phyloP scores from a whole-genome alignment of 208 protist genomes.

The Acanthamoeba rhysodes region DNA sequence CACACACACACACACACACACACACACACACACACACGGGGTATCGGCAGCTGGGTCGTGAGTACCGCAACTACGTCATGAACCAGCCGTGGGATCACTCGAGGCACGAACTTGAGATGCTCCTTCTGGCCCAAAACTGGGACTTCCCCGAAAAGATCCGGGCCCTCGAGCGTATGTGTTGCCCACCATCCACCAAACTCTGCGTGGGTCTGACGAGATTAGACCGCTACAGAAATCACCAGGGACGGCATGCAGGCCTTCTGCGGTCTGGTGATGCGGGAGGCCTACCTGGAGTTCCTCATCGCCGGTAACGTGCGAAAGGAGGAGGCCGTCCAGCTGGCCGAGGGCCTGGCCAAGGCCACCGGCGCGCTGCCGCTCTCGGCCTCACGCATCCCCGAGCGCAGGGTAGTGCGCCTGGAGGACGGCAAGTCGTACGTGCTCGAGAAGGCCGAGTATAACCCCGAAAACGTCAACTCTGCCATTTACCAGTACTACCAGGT shows the following conservation, averaged over 20 bases:
- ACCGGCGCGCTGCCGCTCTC: constrained; percentile 12
- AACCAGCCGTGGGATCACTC: constrained; percentile 73
- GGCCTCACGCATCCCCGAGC: constrained; percentile 24
- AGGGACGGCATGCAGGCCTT: constrained; percentile 55
- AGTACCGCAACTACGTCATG: constrained; percentile 70
- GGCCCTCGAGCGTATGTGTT: constrained; percentile 6
- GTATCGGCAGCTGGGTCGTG: not conserved
- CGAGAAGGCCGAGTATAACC: constrained; percentile 30
- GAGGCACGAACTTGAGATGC: constrained; percentile 39
- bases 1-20: too few species aligned
- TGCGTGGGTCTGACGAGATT: not conserved
- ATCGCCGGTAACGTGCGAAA: constrained; percentile 36
- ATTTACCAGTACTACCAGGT: constrained; percentile 78
- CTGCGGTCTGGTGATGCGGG: not conserved
- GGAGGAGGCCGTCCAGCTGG: constrained; percentile 19
- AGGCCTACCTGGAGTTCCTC: constrained; percentile 37
- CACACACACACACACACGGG: not conserved
- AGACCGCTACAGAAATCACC: not conserved
- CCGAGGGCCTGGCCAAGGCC: not conserved
- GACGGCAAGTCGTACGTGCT: constrained; percentile 57
- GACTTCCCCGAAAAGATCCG: not conserved
- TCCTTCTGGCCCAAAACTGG: constrained; percentile 15
- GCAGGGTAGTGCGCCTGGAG: constrained; percentile 50
- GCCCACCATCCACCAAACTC: not conserved
- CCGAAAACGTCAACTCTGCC: constrained; percentile 54